Percentiles rank a stretch among this genome's conserved stretches.
Evolutionary conservation across 352 stramenopile genomes (phyloP).

Genomic region (Phytophthora hibernalis): DNA sequence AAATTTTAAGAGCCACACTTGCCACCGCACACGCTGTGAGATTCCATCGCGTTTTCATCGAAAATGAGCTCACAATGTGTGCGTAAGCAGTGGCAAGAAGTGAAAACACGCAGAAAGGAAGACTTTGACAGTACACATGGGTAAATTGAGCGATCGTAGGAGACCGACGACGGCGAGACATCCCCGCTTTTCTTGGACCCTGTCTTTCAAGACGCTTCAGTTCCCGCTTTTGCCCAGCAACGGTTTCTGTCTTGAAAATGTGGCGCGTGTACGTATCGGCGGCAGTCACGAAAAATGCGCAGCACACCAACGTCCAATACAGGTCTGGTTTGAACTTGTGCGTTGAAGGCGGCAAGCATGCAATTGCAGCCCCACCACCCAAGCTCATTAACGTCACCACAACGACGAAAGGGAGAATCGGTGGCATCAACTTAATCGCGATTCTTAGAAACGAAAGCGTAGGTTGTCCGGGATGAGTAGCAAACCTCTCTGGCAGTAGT

Average conservation of each 20-base stretch:
- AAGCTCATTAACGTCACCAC: slow-evolving; percentile 14
- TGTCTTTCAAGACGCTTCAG: slow-evolving; percentile 6
- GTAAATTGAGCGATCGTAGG: slow-evolving; percentile 10
- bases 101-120: slow-evolving; percentile 21
- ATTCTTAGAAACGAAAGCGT: slow-evolving; percentile 14
- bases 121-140: slow-evolving; percentile 19
- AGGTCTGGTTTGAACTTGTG: slow-evolving; percentile 12
- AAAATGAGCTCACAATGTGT: slow-evolving; percentile 22
- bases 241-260: slow-evolving; percentile 22
- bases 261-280: slow-evolving; percentile 16
- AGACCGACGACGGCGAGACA: neutral
- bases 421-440: slow-evolving; percentile 1
- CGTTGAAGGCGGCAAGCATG: slow-evolving; percentile 3
- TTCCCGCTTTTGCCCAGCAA: slow-evolving; percentile 15
- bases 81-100: slow-evolving; percentile 19
- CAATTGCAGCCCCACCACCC: slow-evolving; percentile 4
- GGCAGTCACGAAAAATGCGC: slow-evolving; percentile 21
- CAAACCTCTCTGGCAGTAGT: slow-evolving; percentile 14
- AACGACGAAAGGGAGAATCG: slow-evolving; percentile 1
- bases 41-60: slow-evolving; percentile 24
- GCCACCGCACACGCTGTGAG: slow-evolving; percentile 10
- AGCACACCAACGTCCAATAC: slow-evolving; percentile 22
- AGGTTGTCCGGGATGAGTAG: neutral
- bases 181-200: neutral
- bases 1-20: slow-evolving; percentile 17